A percentile compares a stretch with the other conserved stretches of the same genome.
Conservation (phyloP, 352 stramenopile genomes). For the Pelagophyceae sp. region DNA sequence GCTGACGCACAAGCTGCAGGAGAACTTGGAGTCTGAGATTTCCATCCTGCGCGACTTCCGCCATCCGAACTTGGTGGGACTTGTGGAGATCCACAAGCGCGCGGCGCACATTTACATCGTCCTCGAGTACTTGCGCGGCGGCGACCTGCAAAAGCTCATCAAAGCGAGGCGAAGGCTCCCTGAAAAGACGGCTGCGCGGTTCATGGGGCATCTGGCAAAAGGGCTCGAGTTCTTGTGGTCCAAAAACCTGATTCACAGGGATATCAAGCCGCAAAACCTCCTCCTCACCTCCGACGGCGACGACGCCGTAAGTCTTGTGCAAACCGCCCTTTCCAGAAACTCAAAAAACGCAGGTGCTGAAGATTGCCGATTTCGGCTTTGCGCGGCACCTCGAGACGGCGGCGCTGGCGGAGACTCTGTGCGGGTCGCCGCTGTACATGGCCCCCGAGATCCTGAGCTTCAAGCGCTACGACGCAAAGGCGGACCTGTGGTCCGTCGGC, state of each 20-base stretch:
- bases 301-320: no score
- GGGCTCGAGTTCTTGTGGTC: constrained; percentile 36
- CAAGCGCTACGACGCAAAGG: constrained; percentile 89
- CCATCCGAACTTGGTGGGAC: constrained; percentile 88
- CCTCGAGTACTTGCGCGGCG: constrained; percentile 87
- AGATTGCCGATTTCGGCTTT: constrained; percentile 93
- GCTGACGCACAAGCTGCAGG: constrained; percentile 84
- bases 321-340: constrained; percentile 30
- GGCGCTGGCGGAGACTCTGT: constrained; percentile 87
- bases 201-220: constrained; percentile 37
- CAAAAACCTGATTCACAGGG: constrained; percentile 62
- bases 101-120: constrained; percentile 89
- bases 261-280: constrained; percentile 91
- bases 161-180: constrained; percentile 36
- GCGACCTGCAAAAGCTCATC: constrained; percentile 88
- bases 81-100: constrained; percentile 90
- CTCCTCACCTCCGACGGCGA: constrained; percentile 57
- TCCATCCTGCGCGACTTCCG: constrained; percentile 84
- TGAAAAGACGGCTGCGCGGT: constrained; percentile 30
- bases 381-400: constrained; percentile 76
- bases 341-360: no score
- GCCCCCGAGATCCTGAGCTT: constrained; percentile 88
- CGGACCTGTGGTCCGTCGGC: constrained; percentile 88
- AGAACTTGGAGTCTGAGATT: constrained; percentile 92
- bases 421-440: constrained; percentile 91